A percentile compares a stretch with the other conserved stretches of the same genome.
Evolutionary conservation across 2,329 filamentous ascomycete genomes (phyloP).

Genomic region (Xylaria sp.): DNA sequence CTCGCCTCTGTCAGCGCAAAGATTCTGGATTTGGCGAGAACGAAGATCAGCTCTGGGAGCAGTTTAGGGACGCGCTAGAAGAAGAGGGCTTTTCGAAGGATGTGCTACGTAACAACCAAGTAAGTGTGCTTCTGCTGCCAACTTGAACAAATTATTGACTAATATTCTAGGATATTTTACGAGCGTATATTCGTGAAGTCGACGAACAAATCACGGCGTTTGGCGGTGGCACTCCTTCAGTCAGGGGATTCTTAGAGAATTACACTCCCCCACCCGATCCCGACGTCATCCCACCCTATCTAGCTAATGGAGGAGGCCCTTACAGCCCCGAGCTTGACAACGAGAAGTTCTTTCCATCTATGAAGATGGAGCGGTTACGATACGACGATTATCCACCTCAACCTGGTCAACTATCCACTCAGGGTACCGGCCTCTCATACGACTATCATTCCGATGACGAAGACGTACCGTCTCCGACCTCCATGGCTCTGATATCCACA

Average conservation of each 20-base stretch:
- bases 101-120: conserved; percentile 67
- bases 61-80: conserved; percentile 67
- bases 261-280: conserved; percentile 49
- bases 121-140: conserved; percentile 48
- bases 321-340: conserved; percentile 50
- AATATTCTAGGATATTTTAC: conserved; percentile 62
- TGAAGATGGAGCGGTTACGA: conserved; percentile 53
- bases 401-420: conserved; percentile 38
- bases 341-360: conserved; percentile 55
- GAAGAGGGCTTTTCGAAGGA: conserved; percentile 67
- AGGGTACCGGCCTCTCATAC: conserved; percentile 47
- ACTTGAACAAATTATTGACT: conserved; percentile 5
- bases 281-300: conserved; percentile 45
- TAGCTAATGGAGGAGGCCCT: conserved; percentile 51
- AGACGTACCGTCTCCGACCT: conserved; percentile 45
- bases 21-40: conserved; percentile 54
- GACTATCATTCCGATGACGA: conserved; percentile 54
- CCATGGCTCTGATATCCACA: conserved; percentile 64
- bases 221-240: conserved; percentile 58
- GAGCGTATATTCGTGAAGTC: conserved; percentile 70
- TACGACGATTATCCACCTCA: conserved; percentile 47
- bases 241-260: conserved; percentile 63
- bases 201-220: conserved; percentile 59
- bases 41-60: conserved; percentile 66
- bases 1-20: conserved; percentile 59